Evolutionary conservation across 2,329 filamentous ascomycete genomes (phyloP), one percentile per base, ranked within the genome.

Genomic region (Bipolaris gigantea): DNA sequence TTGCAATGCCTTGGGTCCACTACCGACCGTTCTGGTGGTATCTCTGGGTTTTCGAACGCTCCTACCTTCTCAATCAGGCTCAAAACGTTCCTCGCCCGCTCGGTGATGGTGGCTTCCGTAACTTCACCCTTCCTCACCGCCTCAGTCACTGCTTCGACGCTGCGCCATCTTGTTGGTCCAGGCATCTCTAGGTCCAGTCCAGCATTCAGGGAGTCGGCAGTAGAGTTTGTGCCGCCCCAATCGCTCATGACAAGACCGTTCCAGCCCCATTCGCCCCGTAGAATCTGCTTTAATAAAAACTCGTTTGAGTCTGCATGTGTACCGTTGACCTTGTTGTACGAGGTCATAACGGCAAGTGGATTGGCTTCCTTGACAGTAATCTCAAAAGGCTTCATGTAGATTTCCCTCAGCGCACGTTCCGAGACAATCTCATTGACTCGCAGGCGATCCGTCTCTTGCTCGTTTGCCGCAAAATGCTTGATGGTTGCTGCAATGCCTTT

Each of bases 311-410:
- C 84, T 0, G 83, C 80, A 7, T 89, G 87, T 13, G 86, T 77
- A 8, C 88, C 89, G 60, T 92, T 89, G 62, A 90, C 86, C 59
- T 86, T 85, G 66, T 89, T 85, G 69, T 92, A 92, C 0, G 88
- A 83, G 32, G 85, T 85, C 89, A 92, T 92, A 58, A 90, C 82
- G 38, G 82, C 81, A 67, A 80, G 85, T 1, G 85, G 88, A 13
- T 83, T 85, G 4, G 79, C 86, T 63, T 90, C 88, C 40, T 89
- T 82, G 55, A 90, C 87, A 7, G 86, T 82, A n/a, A 86, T 82
- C 71, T 89, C 88, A 71, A 89, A 89, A 0, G 82, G 80, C 39
- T 84, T 80, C 64, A 80, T 59, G 63, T 77, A 83, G 56, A 80
- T 83, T 27, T 81, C 81, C 38, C 81, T 74, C 50, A 84, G 62